Base-by-base conservation (phyloP, 768 basidiomycete genomes). In the Leccinum incarnatum region DNA sequence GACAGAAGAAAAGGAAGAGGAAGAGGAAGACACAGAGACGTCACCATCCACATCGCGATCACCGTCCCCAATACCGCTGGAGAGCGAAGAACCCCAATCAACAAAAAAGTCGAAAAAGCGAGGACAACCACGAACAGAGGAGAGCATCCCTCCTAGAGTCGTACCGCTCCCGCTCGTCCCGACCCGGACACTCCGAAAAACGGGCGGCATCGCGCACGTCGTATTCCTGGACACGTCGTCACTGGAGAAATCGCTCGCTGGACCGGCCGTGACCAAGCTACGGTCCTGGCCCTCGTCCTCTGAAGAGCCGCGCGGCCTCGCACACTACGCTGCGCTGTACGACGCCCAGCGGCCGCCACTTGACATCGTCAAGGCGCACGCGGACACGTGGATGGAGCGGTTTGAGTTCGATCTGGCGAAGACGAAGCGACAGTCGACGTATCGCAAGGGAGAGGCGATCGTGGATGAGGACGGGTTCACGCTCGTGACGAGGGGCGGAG, bases 391-490 rank as follows among this genome's bases (percentile, higher is more conserved):
- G 27, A 86, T 96, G 72, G 85, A 81, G 32, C 76, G 84, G 25
- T 94, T 85, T 77, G 95, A 96, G 67, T 85, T 86, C 69, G 65
- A 72, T 52, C 51, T 65, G 12, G 82, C 83, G 29, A 84, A 83
- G 72, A 75, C 75, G 62, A 85, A 79, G 69, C 83, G 82, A 62
- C 80, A 81, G 68, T 83, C 84, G 23, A 79, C 83, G 68, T 91
- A 89, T 67, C 81, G 77, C 64, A 91, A 92, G 69, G 91, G 92
- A 21, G 93, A 93, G 67, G 93, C 90, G 6, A 80, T 96, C 56
- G 90, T 96, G 46, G 95, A 98, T 70, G 93, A 91, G 59, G 95
- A 98, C 61, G 95, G 95, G 2, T 98, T 96, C 72, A 96, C 93
- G 11, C 83, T 98, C 12, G 95, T 98, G 36, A 91, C 88, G n/a